phyloP scores from a whole-genome alignment of 257 asterid species.

The Solanum acaule region DNA sequence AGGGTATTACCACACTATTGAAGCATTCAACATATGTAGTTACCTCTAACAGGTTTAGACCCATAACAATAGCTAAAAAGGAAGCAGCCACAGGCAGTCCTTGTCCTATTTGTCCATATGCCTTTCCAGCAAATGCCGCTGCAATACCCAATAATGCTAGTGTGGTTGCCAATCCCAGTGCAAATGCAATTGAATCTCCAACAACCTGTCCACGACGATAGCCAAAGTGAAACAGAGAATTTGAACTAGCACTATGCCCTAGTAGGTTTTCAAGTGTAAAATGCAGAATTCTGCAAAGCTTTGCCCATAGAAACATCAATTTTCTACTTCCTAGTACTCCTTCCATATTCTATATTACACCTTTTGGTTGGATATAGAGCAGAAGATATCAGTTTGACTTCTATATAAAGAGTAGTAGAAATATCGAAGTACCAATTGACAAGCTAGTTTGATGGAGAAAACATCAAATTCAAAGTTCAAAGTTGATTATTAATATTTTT shows the following conservation, averaged over 20 bases:
- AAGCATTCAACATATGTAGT: not conserved
- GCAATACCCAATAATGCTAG: slow-evolving; percentile 85
- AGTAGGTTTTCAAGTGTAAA: not conserved
- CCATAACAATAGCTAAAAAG: slow-evolving; percentile 70
- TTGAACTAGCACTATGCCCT: not conserved
- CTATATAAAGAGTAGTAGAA: not conserved
- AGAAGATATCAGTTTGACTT: not conserved
- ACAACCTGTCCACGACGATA: slow-evolving; percentile 31
- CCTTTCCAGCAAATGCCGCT: slow-evolving; percentile 98
- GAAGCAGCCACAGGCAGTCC: slow-evolving; percentile 94
- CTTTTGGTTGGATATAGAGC: no score
- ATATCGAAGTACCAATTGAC: not conserved
- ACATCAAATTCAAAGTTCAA: not conserved
- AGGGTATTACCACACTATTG: not conserved
- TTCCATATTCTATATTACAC: not conserved
- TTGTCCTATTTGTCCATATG: slow-evolving; percentile 93
- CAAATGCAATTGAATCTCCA: slow-evolving; percentile 80
- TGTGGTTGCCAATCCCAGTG: slow-evolving; percentile 92
- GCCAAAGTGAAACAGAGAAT: not conserved
- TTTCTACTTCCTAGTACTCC: not conserved
- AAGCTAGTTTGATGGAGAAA: not conserved
- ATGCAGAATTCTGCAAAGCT: not conserved
- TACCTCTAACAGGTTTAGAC: slow-evolving; percentile 88
- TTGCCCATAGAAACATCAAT: not conserved
- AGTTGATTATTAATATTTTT: not conserved